Evolutionary conservation across 768 basidiomycete genomes (phyloP).

Genomic region (Kwoniella heveanensis): DNA sequence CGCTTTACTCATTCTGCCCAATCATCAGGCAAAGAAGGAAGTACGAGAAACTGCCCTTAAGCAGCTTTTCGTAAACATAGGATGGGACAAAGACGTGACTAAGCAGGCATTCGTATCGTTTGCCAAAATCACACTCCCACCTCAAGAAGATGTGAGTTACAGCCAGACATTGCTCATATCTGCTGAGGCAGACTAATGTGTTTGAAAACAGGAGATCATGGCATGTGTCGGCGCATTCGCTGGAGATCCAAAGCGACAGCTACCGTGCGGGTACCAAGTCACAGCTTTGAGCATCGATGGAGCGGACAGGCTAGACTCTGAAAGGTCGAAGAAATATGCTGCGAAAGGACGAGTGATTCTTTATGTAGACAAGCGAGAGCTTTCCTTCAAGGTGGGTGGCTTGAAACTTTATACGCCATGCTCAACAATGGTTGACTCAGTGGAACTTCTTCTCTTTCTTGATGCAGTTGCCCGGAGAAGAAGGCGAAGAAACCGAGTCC

Average conservation of each 20-base stretch:
- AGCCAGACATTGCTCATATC: neutral
- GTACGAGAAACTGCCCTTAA: neutral
- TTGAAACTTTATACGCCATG: neutral
- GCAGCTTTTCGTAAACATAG: neutral
- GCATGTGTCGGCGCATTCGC: neutral
- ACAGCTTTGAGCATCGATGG: conserved; percentile 1
- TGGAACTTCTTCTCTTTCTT: neutral
- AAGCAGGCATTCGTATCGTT: neutral
- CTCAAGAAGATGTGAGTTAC: neutral
- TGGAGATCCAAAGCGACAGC: neutral
- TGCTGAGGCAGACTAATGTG: too few species aligned
- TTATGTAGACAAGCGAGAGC: conserved; percentile 26
- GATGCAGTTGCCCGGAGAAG: neutral
- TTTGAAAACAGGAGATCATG: conserved; percentile 6
- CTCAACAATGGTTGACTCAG: neutral
- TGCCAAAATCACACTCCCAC: neutral
- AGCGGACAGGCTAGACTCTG: neutral
- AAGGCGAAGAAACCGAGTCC: neutral
- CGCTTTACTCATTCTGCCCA: neutral
- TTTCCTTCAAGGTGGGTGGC: conserved; percentile 21
- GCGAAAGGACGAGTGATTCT: conserved; percentile 21
- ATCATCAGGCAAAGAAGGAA: neutral
- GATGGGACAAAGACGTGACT: neutral
- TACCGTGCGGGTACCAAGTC: conserved; percentile 9
- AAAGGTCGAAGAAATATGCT: conserved; percentile 1